phyloP scores from a whole-genome alignment of 1,284 basidiomycete genomes.

The Ganoderma lingzhi region DNA sequence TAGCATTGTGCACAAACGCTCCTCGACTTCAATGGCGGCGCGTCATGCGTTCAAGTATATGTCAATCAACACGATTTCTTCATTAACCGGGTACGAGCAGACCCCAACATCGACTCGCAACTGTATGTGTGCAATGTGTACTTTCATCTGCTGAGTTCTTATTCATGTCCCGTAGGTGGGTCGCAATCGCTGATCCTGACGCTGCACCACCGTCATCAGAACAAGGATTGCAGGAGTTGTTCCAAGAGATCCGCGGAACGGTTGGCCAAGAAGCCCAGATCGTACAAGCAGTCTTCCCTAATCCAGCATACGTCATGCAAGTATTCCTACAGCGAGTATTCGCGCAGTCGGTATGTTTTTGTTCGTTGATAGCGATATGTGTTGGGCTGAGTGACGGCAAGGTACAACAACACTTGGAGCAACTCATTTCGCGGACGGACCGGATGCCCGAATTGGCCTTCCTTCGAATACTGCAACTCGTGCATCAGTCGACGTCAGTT shows the following conservation, averaged over 20 bases:
- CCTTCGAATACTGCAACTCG: slow-evolving; percentile 90
- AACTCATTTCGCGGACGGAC: slow-evolving; percentile 77
- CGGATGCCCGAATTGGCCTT: slow-evolving; percentile 90
- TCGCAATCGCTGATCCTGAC: slow-evolving; percentile 81
- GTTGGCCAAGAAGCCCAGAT: slow-evolving; percentile 98
- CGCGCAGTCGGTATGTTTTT: slow-evolving; percentile 86
- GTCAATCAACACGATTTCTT: slow-evolving; percentile 99
- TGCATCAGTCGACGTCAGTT: slow-evolving; percentile 81
- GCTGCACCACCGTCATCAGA: slow-evolving; percentile 83
- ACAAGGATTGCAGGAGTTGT: slow-evolving; percentile 81
- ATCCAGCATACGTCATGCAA: slow-evolving; percentile 97
- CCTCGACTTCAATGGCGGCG: slow-evolving; percentile 97
- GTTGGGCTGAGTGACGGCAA: slow-evolving; percentile 40
- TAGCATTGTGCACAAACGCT: slow-evolving; percentile 98
- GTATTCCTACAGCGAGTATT: slow-evolving; percentile 98
- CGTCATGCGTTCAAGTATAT: slow-evolving; percentile 97
- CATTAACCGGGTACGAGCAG: slow-evolving; percentile 86
- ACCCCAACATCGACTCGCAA: slow-evolving; percentile 62
- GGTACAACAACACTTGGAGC: slow-evolving; percentile 96
- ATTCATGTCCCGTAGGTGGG: slow-evolving; percentile 70
- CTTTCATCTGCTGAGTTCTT: neutral
- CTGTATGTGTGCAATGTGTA: slow-evolving; percentile 58
- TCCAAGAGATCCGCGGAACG: slow-evolving; percentile 89
- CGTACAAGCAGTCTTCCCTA: slow-evolving; percentile 98
- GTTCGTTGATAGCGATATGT: too few relatives aligned